These are phyloP conservation scores for Chlamydomonas schloesseri DNA, from an alignment of 139 green algal genomes.

Conservation along the genomic window DNA sequence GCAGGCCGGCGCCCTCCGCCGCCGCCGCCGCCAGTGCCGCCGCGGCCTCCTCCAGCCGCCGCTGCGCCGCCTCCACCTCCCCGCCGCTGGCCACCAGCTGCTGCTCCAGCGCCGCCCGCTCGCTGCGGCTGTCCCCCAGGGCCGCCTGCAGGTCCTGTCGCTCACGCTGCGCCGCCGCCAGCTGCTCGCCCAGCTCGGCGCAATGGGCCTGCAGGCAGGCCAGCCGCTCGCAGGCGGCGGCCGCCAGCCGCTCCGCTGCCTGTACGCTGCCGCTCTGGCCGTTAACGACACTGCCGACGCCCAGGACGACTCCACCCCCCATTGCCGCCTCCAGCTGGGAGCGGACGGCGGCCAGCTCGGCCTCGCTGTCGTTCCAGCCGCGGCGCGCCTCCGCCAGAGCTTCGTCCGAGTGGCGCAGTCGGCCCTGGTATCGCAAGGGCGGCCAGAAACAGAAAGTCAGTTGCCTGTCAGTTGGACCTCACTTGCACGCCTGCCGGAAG, in stretches of 20 bases:
- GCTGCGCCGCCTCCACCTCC: neutral
- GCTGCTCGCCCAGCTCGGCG: neutral
- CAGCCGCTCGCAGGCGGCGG: too few relatives aligned
- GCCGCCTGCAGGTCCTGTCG: too few relatives aligned
- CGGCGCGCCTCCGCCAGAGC: neutral
- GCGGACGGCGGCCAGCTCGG: neutral
- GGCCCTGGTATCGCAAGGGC: neutral
- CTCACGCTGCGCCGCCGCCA: neutral
- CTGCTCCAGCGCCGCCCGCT: neutral
- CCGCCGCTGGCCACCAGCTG: neutral
- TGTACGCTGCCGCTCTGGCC: neutral
- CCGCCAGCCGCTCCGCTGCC: neutral
- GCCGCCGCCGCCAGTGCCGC: constrained; percentile 10
- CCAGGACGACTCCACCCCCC: too few relatives aligned
- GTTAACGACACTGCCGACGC: too few relatives aligned
- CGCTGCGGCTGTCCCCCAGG: too few relatives aligned
- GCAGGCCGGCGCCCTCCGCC: constrained; percentile 10
- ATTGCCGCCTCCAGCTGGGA: neutral
- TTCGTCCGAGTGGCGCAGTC: neutral
- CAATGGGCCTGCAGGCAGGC: neutral
- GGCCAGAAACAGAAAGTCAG: too few relatives aligned
- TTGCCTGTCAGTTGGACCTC: too few relatives aligned
- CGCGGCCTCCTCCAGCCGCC: neutral
- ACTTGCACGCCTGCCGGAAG: too few relatives aligned
- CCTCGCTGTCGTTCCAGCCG: neutral